phyloP scores from a whole-genome alignment of 176 grass and related monocot genomes.

The Oryza meyeriana region DNA sequence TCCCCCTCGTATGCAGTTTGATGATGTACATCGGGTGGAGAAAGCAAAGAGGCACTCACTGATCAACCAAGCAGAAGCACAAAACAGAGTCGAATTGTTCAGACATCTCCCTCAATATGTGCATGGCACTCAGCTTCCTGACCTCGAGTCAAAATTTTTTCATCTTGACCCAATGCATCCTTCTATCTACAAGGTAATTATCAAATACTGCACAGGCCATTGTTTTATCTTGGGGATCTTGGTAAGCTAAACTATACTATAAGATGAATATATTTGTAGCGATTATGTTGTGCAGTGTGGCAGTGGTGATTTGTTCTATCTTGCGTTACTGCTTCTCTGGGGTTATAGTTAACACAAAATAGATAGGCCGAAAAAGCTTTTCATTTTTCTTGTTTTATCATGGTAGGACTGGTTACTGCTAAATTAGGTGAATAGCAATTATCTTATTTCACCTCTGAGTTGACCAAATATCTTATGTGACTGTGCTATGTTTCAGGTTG shows the following conservation, averaged over 20 bases:
- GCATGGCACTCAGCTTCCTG: slow-evolving; percentile 74
- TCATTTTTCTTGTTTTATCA: background rate
- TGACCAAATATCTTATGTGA: slow-evolving; percentile 5
- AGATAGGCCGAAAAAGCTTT: background rate
- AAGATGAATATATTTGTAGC: background rate
- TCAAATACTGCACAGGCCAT: background rate
- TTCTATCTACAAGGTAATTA: slow-evolving; percentile 81
- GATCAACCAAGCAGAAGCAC: slow-evolving; percentile 56
- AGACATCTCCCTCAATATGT: slow-evolving; percentile 71
- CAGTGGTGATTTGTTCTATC: background rate
- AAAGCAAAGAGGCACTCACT: slow-evolving; percentile 61
- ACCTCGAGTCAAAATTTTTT: slow-evolving; percentile 65
- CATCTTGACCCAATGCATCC: slow-evolving; percentile 70
- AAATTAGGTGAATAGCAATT: background rate
- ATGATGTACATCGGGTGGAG: slow-evolving; percentile 53
- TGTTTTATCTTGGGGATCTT: background rate
- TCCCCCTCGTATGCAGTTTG: slow-evolving; percentile 69
- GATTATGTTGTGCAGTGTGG: background rate
- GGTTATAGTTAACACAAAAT: background rate
- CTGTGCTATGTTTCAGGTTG: slow-evolving; percentile 50
- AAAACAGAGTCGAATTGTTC: slow-evolving; percentile 70
- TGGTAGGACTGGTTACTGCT: background rate
- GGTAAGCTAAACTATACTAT: background rate
- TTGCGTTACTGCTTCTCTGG: background rate
- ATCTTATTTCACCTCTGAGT: background rate